Conservation (phyloP, 2,329 filamentous ascomycete species). For the Fusarium albosuccineum region DNA sequence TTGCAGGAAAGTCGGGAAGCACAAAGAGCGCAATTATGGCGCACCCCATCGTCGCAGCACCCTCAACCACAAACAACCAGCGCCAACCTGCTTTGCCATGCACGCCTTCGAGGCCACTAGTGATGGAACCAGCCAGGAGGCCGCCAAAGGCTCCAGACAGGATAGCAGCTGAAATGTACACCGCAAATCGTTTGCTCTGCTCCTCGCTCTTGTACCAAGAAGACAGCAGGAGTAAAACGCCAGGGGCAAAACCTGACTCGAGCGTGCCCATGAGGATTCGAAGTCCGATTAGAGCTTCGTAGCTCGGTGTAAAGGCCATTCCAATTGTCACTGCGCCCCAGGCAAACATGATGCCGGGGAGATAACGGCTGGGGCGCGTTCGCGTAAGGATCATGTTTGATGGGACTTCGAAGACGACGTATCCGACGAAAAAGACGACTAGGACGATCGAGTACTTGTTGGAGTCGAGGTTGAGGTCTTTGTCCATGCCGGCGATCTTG, state of each 20-base stretch:
- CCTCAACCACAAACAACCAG: constrained; percentile 69
- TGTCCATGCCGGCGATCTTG: constrained; percentile 61
- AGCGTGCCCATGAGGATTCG: constrained; percentile 66
- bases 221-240: constrained; percentile 71
- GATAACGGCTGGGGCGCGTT: constrained; percentile 72
- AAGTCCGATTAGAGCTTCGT: constrained; percentile 43
- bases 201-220: constrained; percentile 71
- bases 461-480: constrained; percentile 63
- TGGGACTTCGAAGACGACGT: constrained; percentile 73
- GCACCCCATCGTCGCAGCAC: constrained; percentile 71
- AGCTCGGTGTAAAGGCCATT: constrained; percentile 48
- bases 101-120: constrained; percentile 65
- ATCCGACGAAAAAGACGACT: constrained; percentile 77
- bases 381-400: constrained; percentile 76
- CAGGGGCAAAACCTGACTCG: constrained; percentile 72
- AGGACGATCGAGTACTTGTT: constrained; percentile 71
- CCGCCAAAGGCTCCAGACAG: constrained; percentile 76
- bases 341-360: constrained; percentile 74
- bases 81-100: constrained; percentile 62
- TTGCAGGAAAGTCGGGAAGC: constrained; percentile 77
- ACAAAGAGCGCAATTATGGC: constrained; percentile 72
- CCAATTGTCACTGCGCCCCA: constrained; percentile 50
- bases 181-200: constrained; percentile 59
- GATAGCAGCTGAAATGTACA: constrained; percentile 80
- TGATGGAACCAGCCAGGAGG: constrained; percentile 71